These are phyloP conservation scores for Fusarium dlaminii DNA, from an alignment of 2,329 filamentous ascomycete species.

Conservation along the genomic window DNA sequence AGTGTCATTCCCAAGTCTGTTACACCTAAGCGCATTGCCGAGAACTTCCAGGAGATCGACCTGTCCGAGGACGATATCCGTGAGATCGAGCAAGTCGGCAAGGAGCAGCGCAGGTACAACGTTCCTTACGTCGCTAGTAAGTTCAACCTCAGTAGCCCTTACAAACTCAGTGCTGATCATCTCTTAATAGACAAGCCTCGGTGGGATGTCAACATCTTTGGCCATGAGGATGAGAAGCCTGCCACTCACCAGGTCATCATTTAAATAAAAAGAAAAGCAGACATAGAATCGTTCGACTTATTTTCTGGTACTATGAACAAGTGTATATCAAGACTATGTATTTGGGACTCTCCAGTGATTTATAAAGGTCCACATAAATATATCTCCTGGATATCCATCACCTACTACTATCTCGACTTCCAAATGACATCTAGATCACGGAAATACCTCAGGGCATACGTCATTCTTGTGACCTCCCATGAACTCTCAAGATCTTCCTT, in stretches of 20 bases:
- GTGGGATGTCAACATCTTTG: neutral
- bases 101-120: neutral
- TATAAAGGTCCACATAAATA: neutral
- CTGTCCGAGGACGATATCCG: neutral
- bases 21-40: neutral
- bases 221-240: neutral
- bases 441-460: constrained; percentile 18
- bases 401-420: neutral
- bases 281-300: neutral
- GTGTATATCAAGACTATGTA: neutral
- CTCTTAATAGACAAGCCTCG: neutral
- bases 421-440: constrained; percentile 34
- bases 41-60: neutral
- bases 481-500: constrained; percentile 23
- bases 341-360: fast-evolving
- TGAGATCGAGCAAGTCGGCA: neutral
- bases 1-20: neutral
- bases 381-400: fast-evolving
- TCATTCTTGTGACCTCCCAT: constrained; percentile 30
- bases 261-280: neutral
- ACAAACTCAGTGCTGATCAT: neutral
- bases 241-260: neutral
- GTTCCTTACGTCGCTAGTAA: neutral
- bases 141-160: fast-evolving
- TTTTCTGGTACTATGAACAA: neutral